Evolutionary conservation across 129 eudicot genomes (phyloP).

Genomic region (Deinandra increscens): DNA sequence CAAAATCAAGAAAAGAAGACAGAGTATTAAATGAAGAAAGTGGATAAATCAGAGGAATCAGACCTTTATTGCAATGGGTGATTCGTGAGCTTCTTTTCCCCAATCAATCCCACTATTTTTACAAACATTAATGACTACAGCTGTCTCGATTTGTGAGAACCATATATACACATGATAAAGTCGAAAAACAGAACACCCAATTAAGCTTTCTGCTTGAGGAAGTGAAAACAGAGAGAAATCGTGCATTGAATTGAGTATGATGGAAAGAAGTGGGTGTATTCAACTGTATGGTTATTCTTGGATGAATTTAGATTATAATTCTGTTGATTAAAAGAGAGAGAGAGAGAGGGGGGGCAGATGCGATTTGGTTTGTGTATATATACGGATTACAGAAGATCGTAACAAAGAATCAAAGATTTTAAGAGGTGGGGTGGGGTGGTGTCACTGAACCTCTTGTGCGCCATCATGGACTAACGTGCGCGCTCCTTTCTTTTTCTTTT

Average conservation of each 20-base stretch:
- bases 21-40: constrained; percentile 22
- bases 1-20: constrained; percentile 17
- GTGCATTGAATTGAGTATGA: no score
- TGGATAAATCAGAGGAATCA: constrained; percentile 16
- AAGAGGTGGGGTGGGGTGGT: background rate
- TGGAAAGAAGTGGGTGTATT: background rate
- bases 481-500: background rate
- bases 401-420: background rate
- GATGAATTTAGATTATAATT: background rate
- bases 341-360: background rate
- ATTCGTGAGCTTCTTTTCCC: background rate
- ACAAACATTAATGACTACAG: constrained; percentile 26
- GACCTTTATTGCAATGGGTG: constrained; percentile 39
- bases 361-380: background rate
- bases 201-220: background rate
- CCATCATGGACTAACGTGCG: constrained; percentile 43
- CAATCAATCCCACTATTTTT: constrained; percentile 25
- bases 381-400: background rate
- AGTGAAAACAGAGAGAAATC: no score
- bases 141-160: no score
- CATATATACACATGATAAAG: no score
- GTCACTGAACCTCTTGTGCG: constrained; percentile 24
- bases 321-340: constrained; percentile 4
- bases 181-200: constrained; percentile 23
- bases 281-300: constrained; percentile 7